Conservation (phyloP, 306 rosid species). For the Arachis hypogaea region DNA sequence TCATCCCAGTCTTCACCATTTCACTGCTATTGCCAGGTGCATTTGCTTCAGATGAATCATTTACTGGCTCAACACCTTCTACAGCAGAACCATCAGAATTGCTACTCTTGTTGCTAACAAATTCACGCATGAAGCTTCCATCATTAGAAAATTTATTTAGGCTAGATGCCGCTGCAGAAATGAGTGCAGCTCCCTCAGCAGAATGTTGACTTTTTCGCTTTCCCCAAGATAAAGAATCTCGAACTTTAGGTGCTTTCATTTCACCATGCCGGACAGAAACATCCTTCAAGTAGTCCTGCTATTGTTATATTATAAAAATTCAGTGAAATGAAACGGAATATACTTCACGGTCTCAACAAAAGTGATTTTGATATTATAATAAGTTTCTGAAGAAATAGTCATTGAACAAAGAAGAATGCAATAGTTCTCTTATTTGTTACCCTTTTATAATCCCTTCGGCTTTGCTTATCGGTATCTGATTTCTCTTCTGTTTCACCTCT, state of each 20-base stretch:
- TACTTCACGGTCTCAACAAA: constrained; percentile 22
- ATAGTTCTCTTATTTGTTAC: constrained; percentile 45
- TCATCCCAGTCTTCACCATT: constrained; percentile 51
- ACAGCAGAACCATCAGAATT: constrained; percentile 44
- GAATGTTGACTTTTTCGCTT: constrained; percentile 55
- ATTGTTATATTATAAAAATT: constrained; percentile 32
- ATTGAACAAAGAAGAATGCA: not conserved
- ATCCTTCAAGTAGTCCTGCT: constrained; percentile 63
- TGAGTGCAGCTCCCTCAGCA: constrained; percentile 54
- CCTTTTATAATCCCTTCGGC: constrained; percentile 54
- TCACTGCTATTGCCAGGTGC: constrained; percentile 44
- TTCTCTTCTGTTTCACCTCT: constrained; percentile 59
- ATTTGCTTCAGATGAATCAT: constrained; percentile 39
- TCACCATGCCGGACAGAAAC: constrained; percentile 54
- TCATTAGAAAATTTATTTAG: constrained; percentile 72
- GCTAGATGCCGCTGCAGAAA: constrained; percentile 74
- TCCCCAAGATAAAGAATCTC: constrained; percentile 81
- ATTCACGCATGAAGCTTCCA: constrained; percentile 68
- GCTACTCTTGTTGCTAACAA: constrained; percentile 43
- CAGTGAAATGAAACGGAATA: constrained; percentile 14
- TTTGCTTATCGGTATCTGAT: constrained; percentile 47
- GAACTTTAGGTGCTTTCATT: constrained; percentile 80
- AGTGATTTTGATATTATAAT: constrained; percentile 12
- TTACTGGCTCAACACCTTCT: constrained; percentile 45
- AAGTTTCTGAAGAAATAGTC: constrained; percentile 25